Evolutionary conservation across 768 basidiomycete genomes (phyloP).

Genomic region (Russula abietina): DNA sequence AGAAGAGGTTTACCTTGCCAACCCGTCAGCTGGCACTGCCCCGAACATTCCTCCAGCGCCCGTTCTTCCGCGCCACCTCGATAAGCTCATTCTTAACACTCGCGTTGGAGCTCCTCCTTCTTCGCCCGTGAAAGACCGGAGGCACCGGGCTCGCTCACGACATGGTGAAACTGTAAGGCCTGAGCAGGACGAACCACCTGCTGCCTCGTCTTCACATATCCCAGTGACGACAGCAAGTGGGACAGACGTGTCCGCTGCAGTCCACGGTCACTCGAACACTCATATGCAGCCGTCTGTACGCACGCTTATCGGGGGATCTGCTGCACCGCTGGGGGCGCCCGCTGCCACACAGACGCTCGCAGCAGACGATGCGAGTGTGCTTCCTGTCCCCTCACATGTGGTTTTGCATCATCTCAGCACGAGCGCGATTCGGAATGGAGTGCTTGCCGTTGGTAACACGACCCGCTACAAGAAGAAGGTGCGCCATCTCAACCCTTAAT

Average conservation of each 20-base stretch:
- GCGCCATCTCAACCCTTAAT: conserved; percentile 19
- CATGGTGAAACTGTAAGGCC: conserved; percentile 16
- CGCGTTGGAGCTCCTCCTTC: conserved; percentile 29
- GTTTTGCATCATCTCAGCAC: conserved; percentile 93
- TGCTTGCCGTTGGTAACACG: conserved; percentile 87
- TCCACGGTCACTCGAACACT: conserved; percentile 4
- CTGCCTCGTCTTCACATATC: conserved; percentile 24
- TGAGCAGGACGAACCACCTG: conserved; percentile 19
- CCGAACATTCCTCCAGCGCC: conserved; percentile 88
- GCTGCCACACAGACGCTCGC: conserved; percentile 40
- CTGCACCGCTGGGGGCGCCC: conserved; percentile 1
- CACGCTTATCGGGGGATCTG: conserved; percentile 19
- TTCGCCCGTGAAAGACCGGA: conserved; percentile 14
- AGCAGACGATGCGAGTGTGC: conserved; percentile 82
- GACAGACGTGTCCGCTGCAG: conserved; percentile 29
- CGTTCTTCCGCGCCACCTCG: conserved; percentile 80
- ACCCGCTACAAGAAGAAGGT: conserved; percentile 91
- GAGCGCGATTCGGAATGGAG: conserved; percentile 90
- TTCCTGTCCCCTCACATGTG: conserved; percentile 90
- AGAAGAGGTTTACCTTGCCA: conserved; percentile 70
- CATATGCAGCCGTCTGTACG: conserved; percentile 25
- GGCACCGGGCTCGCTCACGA: conserved; percentile 23
- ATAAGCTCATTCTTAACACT: conserved; percentile 86
- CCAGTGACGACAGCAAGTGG: conserved; percentile 33
- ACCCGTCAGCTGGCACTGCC: conserved; percentile 39